Evolutionary conservation across 2,329 filamentous ascomycete species (phyloP).

Genomic region (Paraconiothyrium brasiliense): DNA sequence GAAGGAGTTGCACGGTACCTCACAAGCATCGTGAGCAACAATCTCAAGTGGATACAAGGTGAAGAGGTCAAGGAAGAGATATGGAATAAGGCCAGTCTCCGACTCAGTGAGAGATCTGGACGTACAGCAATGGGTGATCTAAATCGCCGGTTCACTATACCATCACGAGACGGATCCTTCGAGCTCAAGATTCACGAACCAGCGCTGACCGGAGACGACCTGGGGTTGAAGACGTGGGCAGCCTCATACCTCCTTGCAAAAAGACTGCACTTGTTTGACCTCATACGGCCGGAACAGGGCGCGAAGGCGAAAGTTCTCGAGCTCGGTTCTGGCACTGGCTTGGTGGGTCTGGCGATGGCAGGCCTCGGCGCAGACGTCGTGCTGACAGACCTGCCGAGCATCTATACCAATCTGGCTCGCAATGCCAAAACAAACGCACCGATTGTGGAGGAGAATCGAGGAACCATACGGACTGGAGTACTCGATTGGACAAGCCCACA

Average conservation of each 20-base stretch:
- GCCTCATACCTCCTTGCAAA: slow-evolving; percentile 86
- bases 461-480: slow-evolving; percentile 68
- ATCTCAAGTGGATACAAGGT: slow-evolving; percentile 73
- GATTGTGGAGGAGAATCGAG: slow-evolving; percentile 64
- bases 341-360: slow-evolving; percentile 88
- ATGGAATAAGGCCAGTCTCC: slow-evolving; percentile 80
- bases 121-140: slow-evolving; percentile 73
- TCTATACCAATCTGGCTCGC: slow-evolving; percentile 79
- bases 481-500: slow-evolving; percentile 78
- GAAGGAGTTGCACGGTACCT: slow-evolving; percentile 71
- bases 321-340: slow-evolving; percentile 87
- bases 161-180: slow-evolving; percentile 50
- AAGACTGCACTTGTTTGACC: slow-evolving; percentile 62
- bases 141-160: slow-evolving; percentile 68
- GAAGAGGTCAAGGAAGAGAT: slow-evolving; percentile 73
- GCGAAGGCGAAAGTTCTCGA: slow-evolving; percentile 67
- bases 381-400: slow-evolving; percentile 85
- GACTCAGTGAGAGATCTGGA: slow-evolving; percentile 87
- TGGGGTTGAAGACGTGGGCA: slow-evolving; percentile 96
- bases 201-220: slow-evolving; percentile 83
- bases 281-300: slow-evolving; percentile 17
- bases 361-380: slow-evolving; percentile 73
- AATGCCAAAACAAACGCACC: slow-evolving; percentile 74
- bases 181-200: slow-evolving; percentile 83
- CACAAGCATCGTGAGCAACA: slow-evolving; percentile 72